phyloP scores from a whole-genome alignment of 2,329 filamentous ascomycete species.

The Fusarium stilboides region DNA sequence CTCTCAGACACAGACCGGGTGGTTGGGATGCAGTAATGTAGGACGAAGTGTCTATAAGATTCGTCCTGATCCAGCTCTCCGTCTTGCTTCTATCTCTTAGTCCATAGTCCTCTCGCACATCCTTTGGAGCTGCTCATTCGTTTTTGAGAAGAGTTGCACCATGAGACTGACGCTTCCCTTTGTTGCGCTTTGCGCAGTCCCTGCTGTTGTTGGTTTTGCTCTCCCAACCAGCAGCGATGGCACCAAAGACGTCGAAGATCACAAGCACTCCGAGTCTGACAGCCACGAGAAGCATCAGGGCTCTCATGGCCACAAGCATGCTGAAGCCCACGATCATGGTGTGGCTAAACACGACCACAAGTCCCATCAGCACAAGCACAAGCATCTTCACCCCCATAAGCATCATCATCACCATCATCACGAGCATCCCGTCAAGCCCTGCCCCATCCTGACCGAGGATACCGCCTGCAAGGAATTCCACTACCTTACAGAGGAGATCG shows the following conservation, averaged over 20 bases:
- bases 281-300: neutral
- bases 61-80: neutral
- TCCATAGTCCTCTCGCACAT: constrained; percentile 2
- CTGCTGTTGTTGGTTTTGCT: constrained; percentile 26
- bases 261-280: constrained; percentile 1
- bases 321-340: constrained; percentile 26
- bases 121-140: neutral
- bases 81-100: constrained; percentile 1
- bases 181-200: constrained; percentile 41
- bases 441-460: constrained; percentile 41
- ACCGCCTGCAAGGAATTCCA: constrained; percentile 46
- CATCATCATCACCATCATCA: constrained; percentile 34
- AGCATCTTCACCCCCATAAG: constrained; percentile 34
- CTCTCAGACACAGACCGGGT: too few relatives aligned
- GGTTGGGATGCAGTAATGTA: too few relatives aligned
- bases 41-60: constrained; percentile 17
- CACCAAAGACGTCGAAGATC: constrained; percentile 2
- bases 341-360: constrained; percentile 27
- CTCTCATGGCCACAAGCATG: constrained; percentile 18
- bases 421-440: constrained; percentile 37
- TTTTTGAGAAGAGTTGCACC: constrained; percentile 1
- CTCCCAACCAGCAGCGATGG: neutral
- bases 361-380: constrained; percentile 28
- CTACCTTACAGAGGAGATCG: constrained; percentile 44
- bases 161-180: constrained; percentile 48